phyloP scores from a whole-genome alignment of 257 asterid species.

The Anisodus tanguticus region DNA sequence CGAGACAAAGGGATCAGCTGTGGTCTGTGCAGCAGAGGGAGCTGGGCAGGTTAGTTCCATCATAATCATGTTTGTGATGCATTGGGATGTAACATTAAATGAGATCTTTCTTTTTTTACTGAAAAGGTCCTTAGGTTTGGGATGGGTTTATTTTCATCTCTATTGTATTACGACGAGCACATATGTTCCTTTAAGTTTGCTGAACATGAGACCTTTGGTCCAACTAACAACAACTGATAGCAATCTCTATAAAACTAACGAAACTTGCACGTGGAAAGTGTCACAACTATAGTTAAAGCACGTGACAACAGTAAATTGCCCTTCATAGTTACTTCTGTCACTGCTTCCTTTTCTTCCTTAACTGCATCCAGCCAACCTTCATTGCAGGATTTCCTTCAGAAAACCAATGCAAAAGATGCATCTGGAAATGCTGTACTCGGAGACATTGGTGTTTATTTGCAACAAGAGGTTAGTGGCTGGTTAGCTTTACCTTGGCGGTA shows the following conservation, averaged over 20 bases:
- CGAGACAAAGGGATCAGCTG: slow-evolving; percentile 92
- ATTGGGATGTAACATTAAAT: not conserved
- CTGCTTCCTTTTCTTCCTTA: slow-evolving; percentile 8
- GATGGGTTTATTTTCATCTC: not conserved
- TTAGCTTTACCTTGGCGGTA: not conserved
- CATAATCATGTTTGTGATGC: slow-evolving; percentile 25
- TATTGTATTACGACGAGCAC: not conserved
- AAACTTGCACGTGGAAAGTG: not conserved
- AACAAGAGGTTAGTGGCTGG: slow-evolving; percentile 71
- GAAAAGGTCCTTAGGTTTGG: not conserved
- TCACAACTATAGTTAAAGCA: not conserved
- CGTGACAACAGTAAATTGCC: not conserved
- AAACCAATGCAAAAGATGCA: slow-evolving; percentile 88
- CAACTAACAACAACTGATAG: not conserved
- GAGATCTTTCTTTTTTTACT: not conserved
- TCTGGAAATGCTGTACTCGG: slow-evolving; percentile 83
- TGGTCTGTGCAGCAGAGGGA: slow-evolving; percentile 95
- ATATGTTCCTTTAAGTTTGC: not conserved
- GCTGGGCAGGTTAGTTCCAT: slow-evolving; percentile 83
- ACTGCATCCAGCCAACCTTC: slow-evolving; percentile 25
- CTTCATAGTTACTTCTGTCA: not conserved
- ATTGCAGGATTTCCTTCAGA: slow-evolving; percentile 71
- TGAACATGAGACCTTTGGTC: not conserved
- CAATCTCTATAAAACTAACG: not conserved
- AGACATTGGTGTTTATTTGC: slow-evolving; percentile 84